Evolutionary conservation across 331 rosid species (phyloP).

Genomic region (Quercus tomentella): DNA sequence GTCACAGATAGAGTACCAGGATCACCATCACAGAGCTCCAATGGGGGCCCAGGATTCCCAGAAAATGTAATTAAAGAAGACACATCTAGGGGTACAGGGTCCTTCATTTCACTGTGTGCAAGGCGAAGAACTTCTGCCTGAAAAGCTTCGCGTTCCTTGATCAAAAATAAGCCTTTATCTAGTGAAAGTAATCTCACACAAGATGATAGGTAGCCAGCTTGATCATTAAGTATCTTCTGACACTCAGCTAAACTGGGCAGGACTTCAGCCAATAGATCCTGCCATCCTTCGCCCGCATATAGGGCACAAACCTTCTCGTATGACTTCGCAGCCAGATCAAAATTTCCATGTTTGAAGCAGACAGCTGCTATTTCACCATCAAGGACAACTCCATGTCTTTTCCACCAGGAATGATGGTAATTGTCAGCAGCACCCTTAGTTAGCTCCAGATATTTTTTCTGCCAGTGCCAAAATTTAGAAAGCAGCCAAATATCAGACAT

Average conservation of each 20-base stretch:
- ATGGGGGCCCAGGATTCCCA: constrained; percentile 90
- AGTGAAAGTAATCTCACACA: constrained; percentile 96
- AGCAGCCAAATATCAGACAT: constrained; percentile 1
- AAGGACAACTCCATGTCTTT: constrained; percentile 98
- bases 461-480: constrained; percentile 27
- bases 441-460: constrained; percentile 87
- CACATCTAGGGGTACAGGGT: constrained; percentile 93
- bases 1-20: constrained; percentile 86
- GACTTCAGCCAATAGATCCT: constrained; percentile 87
- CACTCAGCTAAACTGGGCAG: constrained; percentile 94
- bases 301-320: constrained; percentile 98
- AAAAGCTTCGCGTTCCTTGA: constrained; percentile 87
- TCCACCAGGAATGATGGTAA: constrained; percentile 97
- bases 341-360: constrained; percentile 70
- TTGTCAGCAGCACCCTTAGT: constrained; percentile 97
- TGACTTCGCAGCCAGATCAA: constrained; percentile 96
- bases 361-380: constrained; percentile 98
- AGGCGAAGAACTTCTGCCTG: constrained; percentile 85
- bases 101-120: constrained; percentile 95
- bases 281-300: constrained; percentile 98
- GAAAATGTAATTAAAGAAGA: constrained; percentile 94
- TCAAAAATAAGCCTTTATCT: constrained; percentile 80
- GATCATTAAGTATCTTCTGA: constrained; percentile 87
- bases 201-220: constrained; percentile 95
- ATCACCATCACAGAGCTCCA: constrained; percentile 91